Evolutionary conservation across 495 filamentous ascomycete genomes (phyloP).

Genomic region (Aspergillus bertholletiae): DNA sequence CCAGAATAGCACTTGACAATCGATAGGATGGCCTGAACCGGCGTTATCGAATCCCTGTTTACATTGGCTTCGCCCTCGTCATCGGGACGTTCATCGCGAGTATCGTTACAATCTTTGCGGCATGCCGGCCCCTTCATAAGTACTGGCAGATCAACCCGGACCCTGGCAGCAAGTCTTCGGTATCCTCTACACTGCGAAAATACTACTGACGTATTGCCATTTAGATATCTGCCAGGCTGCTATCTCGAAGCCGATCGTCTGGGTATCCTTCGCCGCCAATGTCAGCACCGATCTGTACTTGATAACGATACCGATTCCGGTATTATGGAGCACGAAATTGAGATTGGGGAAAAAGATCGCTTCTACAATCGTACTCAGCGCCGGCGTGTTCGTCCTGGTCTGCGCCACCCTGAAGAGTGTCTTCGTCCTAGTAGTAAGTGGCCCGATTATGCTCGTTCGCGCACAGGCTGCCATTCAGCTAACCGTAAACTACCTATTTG

Average conservation of each 20-base stretch:
- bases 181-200: background rate
- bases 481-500: background rate
- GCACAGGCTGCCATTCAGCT: background rate
- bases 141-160: conserved; percentile 57
- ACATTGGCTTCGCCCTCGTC: conserved; percentile 45
- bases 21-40: conserved; percentile 30
- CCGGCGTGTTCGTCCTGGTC: conserved; percentile 47
- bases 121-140: conserved; percentile 45
- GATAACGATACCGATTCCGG: conserved; percentile 49
- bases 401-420: conserved; percentile 46
- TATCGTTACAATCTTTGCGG: conserved; percentile 40
- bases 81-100: conserved; percentile 41
- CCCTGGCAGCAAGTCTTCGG: conserved; percentile 42
- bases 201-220: background rate
- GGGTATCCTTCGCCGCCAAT: conserved; percentile 45
- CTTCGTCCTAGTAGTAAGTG: conserved; percentile 40
- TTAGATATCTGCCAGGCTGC: conserved; percentile 49
- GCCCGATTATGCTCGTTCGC: background rate
- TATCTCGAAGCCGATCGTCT: conserved; percentile 40
- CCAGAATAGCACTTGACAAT: background rate
- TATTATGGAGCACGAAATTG: conserved; percentile 48
- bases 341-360: conserved; percentile 43
- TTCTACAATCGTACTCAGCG: conserved; percentile 44
- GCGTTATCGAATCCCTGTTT: conserved; percentile 40
- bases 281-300: conserved; percentile 51